Conservation (phyloP, 2,329 filamentous ascomycete genomes). For the Basipetospora chlamydospora region DNA sequence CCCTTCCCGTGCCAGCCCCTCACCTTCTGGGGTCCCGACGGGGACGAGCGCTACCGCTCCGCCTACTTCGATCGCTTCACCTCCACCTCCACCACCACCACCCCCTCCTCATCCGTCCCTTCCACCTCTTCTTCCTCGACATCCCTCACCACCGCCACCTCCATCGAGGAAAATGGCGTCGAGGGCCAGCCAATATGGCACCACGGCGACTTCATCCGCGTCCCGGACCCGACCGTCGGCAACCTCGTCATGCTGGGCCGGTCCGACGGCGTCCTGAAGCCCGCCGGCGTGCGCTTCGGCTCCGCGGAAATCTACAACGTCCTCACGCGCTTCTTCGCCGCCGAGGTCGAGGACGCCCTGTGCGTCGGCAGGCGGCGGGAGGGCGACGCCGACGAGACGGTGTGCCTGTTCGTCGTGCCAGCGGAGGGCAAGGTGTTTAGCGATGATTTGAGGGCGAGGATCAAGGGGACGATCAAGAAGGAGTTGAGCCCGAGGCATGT, state of each 20-base stretch:
- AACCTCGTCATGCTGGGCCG: constrained; percentile 83
- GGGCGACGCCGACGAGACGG: constrained; percentile 67
- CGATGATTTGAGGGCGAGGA: constrained; percentile 42
- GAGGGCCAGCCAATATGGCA: constrained; percentile 55
- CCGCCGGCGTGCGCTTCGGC: constrained; percentile 79
- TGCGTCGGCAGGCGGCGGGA: constrained; percentile 67
- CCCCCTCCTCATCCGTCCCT: too few relatives aligned
- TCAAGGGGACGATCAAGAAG: constrained; percentile 55
- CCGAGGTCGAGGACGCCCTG: constrained; percentile 68
- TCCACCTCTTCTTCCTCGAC: too few relatives aligned
- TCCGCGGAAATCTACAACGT: constrained; percentile 94
- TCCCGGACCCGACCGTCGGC: constrained; percentile 51
- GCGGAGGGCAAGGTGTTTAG: constrained; percentile 39
- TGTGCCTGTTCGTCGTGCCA: constrained; percentile 81
- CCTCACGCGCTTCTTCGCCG: constrained; percentile 67
- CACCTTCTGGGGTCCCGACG: constrained; percentile 66
- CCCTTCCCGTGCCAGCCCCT: constrained; percentile 88
- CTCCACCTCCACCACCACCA: constrained; percentile 19
- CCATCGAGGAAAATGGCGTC: too few relatives aligned
- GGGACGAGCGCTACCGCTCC: constrained; percentile 61
- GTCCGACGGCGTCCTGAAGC: constrained; percentile 87
- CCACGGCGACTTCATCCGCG: constrained; percentile 78
- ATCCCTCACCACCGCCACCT: too few relatives aligned
- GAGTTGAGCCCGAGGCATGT: constrained; percentile 85
- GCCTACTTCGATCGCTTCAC: constrained; percentile 83